phyloP scores from a whole-genome alignment of 106 monocot genomes.

The Apostasia ramifera region DNA sequence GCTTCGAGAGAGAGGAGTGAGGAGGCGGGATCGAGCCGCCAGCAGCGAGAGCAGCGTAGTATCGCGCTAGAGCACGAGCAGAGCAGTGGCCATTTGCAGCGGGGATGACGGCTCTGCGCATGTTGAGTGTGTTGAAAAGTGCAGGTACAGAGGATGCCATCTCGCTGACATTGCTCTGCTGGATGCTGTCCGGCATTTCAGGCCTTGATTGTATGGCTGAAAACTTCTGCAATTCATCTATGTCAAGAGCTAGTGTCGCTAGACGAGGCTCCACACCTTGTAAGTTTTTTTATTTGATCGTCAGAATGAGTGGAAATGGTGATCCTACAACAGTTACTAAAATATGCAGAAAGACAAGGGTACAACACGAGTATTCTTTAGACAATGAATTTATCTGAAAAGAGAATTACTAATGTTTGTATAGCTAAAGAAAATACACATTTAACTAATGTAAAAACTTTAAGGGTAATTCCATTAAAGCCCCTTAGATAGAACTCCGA shows the following conservation, averaged over 20 bases:
- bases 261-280: conserved; percentile 92
- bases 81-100: conserved; percentile 95
- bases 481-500: too few species aligned
- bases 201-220: conserved; percentile 14
- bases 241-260: conserved; percentile 69
- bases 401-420: too few species aligned
- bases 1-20: conserved; percentile 49
- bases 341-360: too few species aligned
- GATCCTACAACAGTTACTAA: too few species aligned
- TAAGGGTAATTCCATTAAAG: too few species aligned
- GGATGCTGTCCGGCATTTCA: conserved; percentile 33
- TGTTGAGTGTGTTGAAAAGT: conserved; percentile 84
- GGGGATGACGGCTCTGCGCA: conserved; percentile 87
- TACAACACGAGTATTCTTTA: too few species aligned
- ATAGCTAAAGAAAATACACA: too few species aligned
- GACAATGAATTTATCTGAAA: too few species aligned
- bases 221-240: conserved; percentile 55
- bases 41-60: conserved; percentile 70
- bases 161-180: conserved; percentile 34
- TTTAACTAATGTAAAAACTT: too few species aligned
- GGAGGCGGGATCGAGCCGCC: conserved; percentile 57
- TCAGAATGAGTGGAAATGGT: background rate
- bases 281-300: background rate
- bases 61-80: conserved; percentile 88
- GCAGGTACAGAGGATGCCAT: conserved; percentile 47